Percentiles rank a stretch among this genome's conserved stretches.
phyloP scores from a whole-genome alignment of 345 rosid species.

The Firmiana major region DNA sequence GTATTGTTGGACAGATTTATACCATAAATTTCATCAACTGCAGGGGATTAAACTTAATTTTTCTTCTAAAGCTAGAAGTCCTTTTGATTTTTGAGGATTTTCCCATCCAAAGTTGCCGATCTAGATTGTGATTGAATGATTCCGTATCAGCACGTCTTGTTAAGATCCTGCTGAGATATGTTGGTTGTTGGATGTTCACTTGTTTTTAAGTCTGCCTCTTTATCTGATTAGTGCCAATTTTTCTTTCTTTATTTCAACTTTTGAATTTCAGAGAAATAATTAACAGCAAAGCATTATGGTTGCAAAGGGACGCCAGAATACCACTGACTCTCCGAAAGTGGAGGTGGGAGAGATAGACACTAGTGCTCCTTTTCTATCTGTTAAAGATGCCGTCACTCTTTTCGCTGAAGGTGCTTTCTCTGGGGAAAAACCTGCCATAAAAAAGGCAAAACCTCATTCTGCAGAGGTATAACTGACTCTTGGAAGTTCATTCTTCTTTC shows the following conservation, averaged over 20 bases:
- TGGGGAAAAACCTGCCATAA: conserved; percentile 65
- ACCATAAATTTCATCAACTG: background rate
- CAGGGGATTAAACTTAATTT: background rate
- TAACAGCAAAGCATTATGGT: conserved; percentile 45
- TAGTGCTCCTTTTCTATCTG: conserved; percentile 94
- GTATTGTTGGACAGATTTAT: background rate
- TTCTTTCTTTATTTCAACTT: background rate
- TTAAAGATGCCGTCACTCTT: conserved; percentile 85
- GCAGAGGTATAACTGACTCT: conserved; percentile 56
- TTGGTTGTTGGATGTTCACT: background rate
- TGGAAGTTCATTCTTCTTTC: background rate
- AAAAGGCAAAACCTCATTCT: conserved; percentile 62
- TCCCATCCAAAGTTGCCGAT: background rate
- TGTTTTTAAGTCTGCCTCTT: background rate
- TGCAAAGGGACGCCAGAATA: conserved; percentile 53
- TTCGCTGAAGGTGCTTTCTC: conserved; percentile 92
- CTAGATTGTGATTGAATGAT: background rate
- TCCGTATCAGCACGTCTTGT: background rate
- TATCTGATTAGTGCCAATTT: background rate
- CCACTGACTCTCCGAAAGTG: conserved; percentile 54
- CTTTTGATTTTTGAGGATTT: background rate
- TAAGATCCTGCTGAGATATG: background rate
- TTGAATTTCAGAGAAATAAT: conserved; percentile 1
- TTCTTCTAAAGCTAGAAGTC: background rate
- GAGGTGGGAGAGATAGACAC: conserved; percentile 98